phyloP scores from a whole-genome alignment of 2,329 filamentous ascomycete species.

The Phialemonium atrogriseum region DNA sequence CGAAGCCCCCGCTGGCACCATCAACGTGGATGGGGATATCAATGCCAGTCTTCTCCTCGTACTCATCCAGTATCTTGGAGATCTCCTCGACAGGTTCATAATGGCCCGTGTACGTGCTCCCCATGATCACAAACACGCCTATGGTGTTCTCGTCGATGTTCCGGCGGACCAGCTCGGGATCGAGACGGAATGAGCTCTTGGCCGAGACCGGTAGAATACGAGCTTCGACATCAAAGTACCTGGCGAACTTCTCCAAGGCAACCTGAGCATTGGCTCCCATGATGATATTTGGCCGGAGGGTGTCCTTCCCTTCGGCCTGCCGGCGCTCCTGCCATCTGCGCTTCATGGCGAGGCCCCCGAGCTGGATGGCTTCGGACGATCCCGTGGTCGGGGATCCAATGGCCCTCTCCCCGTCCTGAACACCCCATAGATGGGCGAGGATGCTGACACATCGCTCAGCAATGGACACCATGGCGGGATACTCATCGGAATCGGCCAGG shows the following conservation, averaged over 20 bases:
- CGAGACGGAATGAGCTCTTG: constrained; percentile 52
- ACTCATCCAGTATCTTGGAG: constrained; percentile 55
- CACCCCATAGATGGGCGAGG: constrained; percentile 58
- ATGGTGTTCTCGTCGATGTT: constrained; percentile 71
- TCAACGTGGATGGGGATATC: constrained; percentile 64
- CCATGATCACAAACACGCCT: constrained; percentile 65
- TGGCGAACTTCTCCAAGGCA: constrained; percentile 62
- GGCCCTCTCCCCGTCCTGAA: constrained; percentile 51
- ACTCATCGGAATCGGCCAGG: constrained; percentile 61
- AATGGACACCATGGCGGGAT: constrained; percentile 49
- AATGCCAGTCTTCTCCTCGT: constrained; percentile 49
- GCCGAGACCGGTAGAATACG: constrained; percentile 54
- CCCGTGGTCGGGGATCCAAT: constrained; percentile 64
- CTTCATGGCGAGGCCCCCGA: constrained; percentile 67
- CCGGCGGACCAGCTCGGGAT: constrained; percentile 54
- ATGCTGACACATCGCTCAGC: constrained; percentile 63
- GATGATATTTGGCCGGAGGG: constrained; percentile 59
- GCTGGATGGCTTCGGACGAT: constrained; percentile 62
- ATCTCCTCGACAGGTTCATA: constrained; percentile 66
- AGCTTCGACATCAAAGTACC: constrained; percentile 67
- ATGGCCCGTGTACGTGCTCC: constrained; percentile 66
- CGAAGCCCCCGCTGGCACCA: constrained; percentile 52
- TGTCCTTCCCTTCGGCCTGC: constrained; percentile 51
- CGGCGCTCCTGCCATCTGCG: constrained; percentile 62
- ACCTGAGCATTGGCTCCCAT: constrained; percentile 71